A percentile compares a stretch with the other conserved stretches of the same genome.
Conservation (phyloP, 441 rosid genomes). For the Capsella rubella region DNA sequence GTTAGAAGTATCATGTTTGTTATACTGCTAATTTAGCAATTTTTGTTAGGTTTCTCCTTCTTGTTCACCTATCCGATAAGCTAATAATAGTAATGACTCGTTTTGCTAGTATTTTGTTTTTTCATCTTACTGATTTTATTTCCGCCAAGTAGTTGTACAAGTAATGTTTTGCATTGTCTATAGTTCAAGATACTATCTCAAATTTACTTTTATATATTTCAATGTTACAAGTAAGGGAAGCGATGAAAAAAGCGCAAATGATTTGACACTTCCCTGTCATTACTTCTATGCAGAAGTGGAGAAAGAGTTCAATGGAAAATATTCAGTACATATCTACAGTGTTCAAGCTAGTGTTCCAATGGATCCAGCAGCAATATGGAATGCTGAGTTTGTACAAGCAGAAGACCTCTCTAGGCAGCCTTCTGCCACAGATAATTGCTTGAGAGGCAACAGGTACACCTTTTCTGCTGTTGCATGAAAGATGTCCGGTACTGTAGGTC, state of each 20-base stretch:
- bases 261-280: conserved; percentile 21
- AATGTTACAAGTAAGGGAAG: not conserved
- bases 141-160: not conserved
- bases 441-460: conserved; percentile 82
- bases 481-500: conserved; percentile 4
- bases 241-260: not conserved
- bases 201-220: not conserved
- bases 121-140: not conserved
- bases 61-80: conserved; percentile 11
- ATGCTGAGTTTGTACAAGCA: conserved; percentile 86
- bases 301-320: conserved; percentile 68
- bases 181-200: not conserved
- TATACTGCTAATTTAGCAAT: not conserved
- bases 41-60: not conserved
- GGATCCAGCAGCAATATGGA: conserved; percentile 87
- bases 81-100: not conserved
- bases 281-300: conserved; percentile 65
- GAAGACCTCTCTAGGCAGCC: conserved; percentile 83
- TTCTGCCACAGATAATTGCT: conserved; percentile 63
- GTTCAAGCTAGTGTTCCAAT: conserved; percentile 83
- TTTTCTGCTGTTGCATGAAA: conserved; percentile 11
- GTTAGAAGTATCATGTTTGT: not conserved
- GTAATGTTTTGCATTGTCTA: not conserved
- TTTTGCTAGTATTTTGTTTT: not conserved
- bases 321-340: conserved; percentile 79